These are phyloP conservation scores for Komagataella mondaviorum DNA, from an alignment of 805 yeast species.

Conservation along the genomic window DNA sequence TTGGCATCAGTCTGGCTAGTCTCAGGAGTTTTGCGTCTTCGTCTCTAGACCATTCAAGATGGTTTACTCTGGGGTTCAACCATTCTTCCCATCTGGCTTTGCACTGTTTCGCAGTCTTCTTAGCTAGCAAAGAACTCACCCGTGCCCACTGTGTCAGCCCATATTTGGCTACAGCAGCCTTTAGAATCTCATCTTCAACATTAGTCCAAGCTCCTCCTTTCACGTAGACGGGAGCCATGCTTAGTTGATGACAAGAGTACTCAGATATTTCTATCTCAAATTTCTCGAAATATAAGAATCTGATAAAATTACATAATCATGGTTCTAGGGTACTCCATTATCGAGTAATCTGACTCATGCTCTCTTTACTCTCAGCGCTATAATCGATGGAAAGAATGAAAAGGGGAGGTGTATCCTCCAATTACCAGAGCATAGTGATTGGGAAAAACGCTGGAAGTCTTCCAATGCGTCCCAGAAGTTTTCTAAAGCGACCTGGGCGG, in stretches of 20 bases:
- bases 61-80: slow-evolving; percentile 60
- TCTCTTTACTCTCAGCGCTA: neutral
- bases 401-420: neutral
- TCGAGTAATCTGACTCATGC: neutral
- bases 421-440: neutral
- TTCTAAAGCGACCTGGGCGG: neutral
- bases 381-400: neutral
- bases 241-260: slow-evolving; percentile 3
- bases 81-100: slow-evolving; percentile 89
- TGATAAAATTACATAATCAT: neutral
- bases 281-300: neutral
- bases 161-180: slow-evolving; percentile 86
- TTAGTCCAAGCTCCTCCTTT: slow-evolving; percentile 91
- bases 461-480: neutral
- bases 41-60: slow-evolving; percentile 52
- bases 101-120: slow-evolving; percentile 85
- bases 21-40: slow-evolving; percentile 66
- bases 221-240: slow-evolving; percentile 52
- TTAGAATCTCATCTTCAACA: slow-evolving; percentile 70
- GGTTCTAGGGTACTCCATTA: neutral
- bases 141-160: slow-evolving; percentile 94
- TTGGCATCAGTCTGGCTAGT: slow-evolving; percentile 62
- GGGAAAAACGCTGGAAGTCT: neutral
- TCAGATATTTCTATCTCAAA: neutral
- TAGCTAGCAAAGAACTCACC: slow-evolving; percentile 72